Conservation (phyloP, 148 eudicot species). For the Chenopodium album region DNA sequence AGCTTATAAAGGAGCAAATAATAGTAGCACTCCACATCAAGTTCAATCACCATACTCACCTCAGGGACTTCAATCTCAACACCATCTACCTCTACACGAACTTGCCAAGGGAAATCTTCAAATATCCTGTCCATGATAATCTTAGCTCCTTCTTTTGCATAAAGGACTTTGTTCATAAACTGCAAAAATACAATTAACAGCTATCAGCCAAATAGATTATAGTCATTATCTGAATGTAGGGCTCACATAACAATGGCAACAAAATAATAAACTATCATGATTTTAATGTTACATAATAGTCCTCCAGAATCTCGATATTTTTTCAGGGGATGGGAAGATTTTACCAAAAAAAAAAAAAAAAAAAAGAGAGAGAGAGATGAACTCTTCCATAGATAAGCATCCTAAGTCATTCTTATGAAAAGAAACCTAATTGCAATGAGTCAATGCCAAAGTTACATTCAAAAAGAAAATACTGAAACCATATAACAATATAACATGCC, state of each 20-base stretch:
- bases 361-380: too few relatives aligned
- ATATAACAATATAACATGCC: too few relatives aligned
- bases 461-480: too few relatives aligned
- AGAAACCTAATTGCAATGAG: too few relatives aligned
- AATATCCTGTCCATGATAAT: slow-evolving; percentile 92
- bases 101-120: slow-evolving; percentile 92
- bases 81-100: slow-evolving; percentile 95
- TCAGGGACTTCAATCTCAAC: slow-evolving; percentile 91
- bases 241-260: not conserved
- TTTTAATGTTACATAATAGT: too few relatives aligned
- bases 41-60: slow-evolving; percentile 41
- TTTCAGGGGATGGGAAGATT: too few relatives aligned
- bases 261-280: not conserved
- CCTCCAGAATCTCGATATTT: too few relatives aligned
- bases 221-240: not conserved
- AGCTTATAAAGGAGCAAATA: not conserved
- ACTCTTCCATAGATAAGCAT: too few relatives aligned
- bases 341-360: too few relatives aligned
- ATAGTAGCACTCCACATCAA: not conserved
- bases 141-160: slow-evolving; percentile 97
- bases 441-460: too few relatives aligned
- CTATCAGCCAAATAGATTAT: slow-evolving; percentile 6
- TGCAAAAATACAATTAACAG: slow-evolving; percentile 40
- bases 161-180: slow-evolving; percentile 99
- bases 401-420: too few relatives aligned